A percentile compares a stretch with the other conserved stretches of the same genome.
Evolutionary conservation across 805 yeast genomes (phyloP).

Genomic region (Spathaspora boniae): DNA sequence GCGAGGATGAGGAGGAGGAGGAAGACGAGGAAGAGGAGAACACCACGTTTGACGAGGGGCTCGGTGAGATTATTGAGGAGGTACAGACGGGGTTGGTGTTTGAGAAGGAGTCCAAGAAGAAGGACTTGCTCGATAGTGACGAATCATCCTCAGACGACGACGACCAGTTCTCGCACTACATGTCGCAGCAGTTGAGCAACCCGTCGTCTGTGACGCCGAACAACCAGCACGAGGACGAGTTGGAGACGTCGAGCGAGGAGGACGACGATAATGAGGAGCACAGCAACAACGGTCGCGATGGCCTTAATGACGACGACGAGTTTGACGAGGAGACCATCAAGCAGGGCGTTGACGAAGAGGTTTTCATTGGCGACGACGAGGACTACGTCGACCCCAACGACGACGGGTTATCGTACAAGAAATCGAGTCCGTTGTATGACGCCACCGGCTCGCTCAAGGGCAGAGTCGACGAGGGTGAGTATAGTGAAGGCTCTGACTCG

Average conservation of each 20-base stretch:
- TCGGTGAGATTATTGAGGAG: slow-evolving; percentile 37
- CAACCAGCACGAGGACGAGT: slow-evolving; percentile 29
- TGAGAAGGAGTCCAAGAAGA: slow-evolving; percentile 19
- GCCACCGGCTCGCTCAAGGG: slow-evolving; percentile 24
- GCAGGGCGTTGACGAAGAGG: slow-evolving; percentile 13
- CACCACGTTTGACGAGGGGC: slow-evolving; percentile 33
- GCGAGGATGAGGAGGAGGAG: slow-evolving; percentile 44
- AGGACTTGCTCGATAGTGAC: slow-evolving; percentile 17
- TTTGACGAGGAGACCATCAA: slow-evolving; percentile 20
- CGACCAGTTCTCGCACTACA: slow-evolving; percentile 66
- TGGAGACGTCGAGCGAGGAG: slow-evolving; percentile 9
- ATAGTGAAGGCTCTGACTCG: slow-evolving; percentile 29
- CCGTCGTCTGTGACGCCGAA: slow-evolving; percentile 29
- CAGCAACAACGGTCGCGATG: neutral
- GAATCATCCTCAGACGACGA: slow-evolving; percentile 39
- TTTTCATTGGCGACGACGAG: too few species aligned
- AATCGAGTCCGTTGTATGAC: slow-evolving; percentile 60
- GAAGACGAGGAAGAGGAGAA: slow-evolving; percentile 25
- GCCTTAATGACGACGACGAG: slow-evolving; percentile 24
- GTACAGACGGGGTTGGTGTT: slow-evolving; percentile 27
- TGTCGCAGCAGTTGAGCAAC: slow-evolving; percentile 69
- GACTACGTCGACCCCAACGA: slow-evolving; percentile 79
- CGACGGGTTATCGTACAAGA: slow-evolving; percentile 72
- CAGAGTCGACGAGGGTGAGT: slow-evolving; percentile 11
- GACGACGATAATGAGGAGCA: slow-evolving; percentile 27